A percentile compares a stretch with the other conserved stretches of the same genome.
Evolutionary conservation across 2,329 filamentous ascomycete genomes (phyloP).

Genomic region (Aspergillus sp.): DNA sequence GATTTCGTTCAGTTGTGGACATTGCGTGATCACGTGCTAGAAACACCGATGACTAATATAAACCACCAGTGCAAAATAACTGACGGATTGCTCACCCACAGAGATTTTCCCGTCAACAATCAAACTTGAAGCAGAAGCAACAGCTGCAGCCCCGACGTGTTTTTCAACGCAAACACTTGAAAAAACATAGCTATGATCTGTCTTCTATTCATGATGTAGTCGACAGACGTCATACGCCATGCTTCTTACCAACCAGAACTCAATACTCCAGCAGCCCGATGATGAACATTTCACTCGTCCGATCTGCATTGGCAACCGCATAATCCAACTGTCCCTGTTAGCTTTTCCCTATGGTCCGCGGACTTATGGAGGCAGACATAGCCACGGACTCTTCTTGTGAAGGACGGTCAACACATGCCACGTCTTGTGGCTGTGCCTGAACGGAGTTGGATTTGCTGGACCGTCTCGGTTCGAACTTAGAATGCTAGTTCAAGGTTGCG

Average conservation of each 20-base stretch:
- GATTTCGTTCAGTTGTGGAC: not conserved
- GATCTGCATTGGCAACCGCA: conserved; percentile 26
- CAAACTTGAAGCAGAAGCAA: not conserved
- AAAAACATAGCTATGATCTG: not conserved
- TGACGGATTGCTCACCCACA: too few species aligned
- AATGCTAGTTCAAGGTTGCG: conserved; percentile 29
- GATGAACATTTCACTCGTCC: not conserved
- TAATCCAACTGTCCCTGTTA: conserved; percentile 38
- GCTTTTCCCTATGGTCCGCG: not conserved
- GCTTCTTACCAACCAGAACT: not conserved
- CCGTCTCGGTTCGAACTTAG: conserved; percentile 11
- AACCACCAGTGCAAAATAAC: not conserved
- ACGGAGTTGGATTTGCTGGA: conserved; percentile 40
- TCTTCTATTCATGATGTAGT: not conserved
- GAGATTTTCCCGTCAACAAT: not conserved
- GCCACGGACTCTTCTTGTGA: conserved; percentile 33
- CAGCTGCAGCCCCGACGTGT: not conserved
- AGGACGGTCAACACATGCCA: conserved; percentile 39
- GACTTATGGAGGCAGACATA: conserved; percentile 11
- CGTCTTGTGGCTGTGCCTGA: conserved; percentile 45
- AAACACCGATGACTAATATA: not conserved
- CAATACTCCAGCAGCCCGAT: not conserved
- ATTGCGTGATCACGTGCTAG: not conserved
- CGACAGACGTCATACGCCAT: not conserved
- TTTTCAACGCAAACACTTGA: not conserved